phyloP scores from a whole-genome alignment of 2,329 filamentous ascomycete genomes.

The Cryphonectria nitschkei region DNA sequence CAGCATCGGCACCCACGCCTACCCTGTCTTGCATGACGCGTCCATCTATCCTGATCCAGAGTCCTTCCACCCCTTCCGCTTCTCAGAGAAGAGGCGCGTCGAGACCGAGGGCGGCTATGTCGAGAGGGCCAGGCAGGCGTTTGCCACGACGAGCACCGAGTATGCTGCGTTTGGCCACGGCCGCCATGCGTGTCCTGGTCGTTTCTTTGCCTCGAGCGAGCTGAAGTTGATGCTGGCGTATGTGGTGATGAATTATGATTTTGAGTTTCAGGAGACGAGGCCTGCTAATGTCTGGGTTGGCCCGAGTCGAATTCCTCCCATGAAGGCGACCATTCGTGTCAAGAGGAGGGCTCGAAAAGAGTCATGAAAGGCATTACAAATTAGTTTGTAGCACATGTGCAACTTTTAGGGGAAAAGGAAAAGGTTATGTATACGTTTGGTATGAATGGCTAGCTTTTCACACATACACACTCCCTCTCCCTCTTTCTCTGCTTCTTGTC shows the following conservation, averaged over 20 bases:
- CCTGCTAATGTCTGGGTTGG: conserved; percentile 23
- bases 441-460: neutral
- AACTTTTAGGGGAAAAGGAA: too few species aligned
- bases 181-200: conserved; percentile 43
- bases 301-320: conserved; percentile 27
- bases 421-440: neutral
- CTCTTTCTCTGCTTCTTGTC: too few species aligned
- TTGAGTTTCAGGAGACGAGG: conserved; percentile 30
- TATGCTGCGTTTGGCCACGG: conserved; percentile 44
- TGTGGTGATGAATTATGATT: conserved; percentile 34
- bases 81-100: conserved; percentile 27
- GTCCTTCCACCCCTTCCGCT: conserved; percentile 45
- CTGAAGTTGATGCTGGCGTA: conserved; percentile 40
- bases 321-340: conserved; percentile 19
- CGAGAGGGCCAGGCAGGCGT: conserved; percentile 26
- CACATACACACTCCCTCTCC: too few species aligned
- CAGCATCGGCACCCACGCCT: conserved; percentile 42
- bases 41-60: conserved; percentile 39
- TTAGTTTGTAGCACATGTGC: too few species aligned
- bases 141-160: conserved; percentile 29
- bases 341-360: conserved; percentile 5
- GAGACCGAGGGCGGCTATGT: neutral
- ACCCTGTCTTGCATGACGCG: conserved; percentile 40
- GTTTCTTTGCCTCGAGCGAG: conserved; percentile 43
- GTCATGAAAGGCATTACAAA: neutral